Conservation (phyloP, 1,284 basidiomycete genomes). For the Xerocomus subilludens region DNA sequence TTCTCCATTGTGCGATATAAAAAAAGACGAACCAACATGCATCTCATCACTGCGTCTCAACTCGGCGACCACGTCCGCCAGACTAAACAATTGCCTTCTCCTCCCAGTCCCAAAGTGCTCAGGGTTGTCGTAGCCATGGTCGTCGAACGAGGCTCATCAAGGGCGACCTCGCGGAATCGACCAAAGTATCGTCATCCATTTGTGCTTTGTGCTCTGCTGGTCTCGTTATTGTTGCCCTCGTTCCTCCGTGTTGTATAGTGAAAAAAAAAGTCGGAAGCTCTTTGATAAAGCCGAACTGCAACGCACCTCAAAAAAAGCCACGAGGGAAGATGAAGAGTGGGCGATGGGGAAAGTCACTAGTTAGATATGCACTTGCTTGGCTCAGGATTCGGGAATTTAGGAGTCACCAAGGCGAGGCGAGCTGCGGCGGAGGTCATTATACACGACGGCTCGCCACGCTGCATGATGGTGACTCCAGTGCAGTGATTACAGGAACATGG, state of each 20-base stretch:
- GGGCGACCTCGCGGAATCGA: constrained; percentile 40
- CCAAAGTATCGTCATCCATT: constrained; percentile 49
- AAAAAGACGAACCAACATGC: constrained; percentile 37
- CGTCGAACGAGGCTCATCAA: constrained; percentile 38
- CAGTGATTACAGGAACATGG: neutral
- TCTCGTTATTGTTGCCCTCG: constrained; percentile 14
- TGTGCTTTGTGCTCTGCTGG: neutral
- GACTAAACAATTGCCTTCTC: constrained; percentile 25
- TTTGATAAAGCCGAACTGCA: neutral
- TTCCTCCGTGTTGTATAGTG: neutral
- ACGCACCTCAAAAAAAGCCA: constrained; percentile 23
- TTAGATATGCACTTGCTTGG: constrained; percentile 36
- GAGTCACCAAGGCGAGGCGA: constrained; percentile 38
- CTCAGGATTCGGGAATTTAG: constrained; percentile 28
- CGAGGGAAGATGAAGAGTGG: constrained; percentile 26
- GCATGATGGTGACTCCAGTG: constrained; percentile 33
- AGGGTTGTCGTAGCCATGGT: constrained; percentile 36
- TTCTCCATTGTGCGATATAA: neutral
- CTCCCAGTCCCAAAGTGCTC: constrained; percentile 26
- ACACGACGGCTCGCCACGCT: constrained; percentile 26
- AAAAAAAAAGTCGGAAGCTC: neutral
- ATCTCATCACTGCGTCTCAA: constrained; percentile 33
- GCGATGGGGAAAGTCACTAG: neutral
- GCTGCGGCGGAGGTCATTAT: constrained; percentile 34
- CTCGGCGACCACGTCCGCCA: constrained; percentile 44